phyloP scores from a whole-genome alignment of 352 stramenopile species.

The Pythium oligandrum region DNA sequence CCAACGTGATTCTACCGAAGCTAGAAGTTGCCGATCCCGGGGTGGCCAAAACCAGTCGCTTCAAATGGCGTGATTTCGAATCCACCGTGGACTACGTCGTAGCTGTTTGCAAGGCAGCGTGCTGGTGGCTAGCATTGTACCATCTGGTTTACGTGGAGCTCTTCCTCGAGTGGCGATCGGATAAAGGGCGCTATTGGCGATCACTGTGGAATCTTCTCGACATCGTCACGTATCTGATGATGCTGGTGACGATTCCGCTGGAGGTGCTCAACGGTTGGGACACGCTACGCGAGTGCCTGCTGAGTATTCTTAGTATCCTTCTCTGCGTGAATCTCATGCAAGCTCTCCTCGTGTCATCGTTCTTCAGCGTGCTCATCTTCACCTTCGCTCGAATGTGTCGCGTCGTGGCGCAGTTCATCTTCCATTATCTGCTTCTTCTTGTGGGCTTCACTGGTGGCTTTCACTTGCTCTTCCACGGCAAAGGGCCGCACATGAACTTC shows the following conservation, averaged over 20 bases:
- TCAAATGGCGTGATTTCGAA: slow-evolving; percentile 36
- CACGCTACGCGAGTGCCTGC: slow-evolving; percentile 37
- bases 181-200: slow-evolving; percentile 37
- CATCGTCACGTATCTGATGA: slow-evolving; percentile 41
- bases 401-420: slow-evolving; percentile 44
- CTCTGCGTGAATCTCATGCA: slow-evolving; percentile 57
- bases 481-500: slow-evolving; percentile 35
- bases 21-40: slow-evolving; percentile 31
- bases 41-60: slow-evolving; percentile 19
- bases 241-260: slow-evolving; percentile 42
- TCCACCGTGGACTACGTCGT: slow-evolving; percentile 36
- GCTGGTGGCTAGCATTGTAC: slow-evolving; percentile 39
- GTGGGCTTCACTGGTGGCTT: slow-evolving; percentile 43
- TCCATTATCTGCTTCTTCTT: slow-evolving; percentile 46
- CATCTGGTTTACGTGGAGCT: slow-evolving; percentile 55
- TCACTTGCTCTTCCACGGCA: slow-evolving; percentile 42
- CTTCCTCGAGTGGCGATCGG: slow-evolving; percentile 46
- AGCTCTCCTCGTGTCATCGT: slow-evolving; percentile 43
- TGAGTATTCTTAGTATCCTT: slow-evolving; percentile 45
- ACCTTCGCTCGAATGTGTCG: slow-evolving; percentile 62
- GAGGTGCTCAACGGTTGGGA: slow-evolving; percentile 31
- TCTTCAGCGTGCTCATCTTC: slow-evolving; percentile 60
- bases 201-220: slow-evolving; percentile 55
- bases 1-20: slow-evolving; percentile 40
- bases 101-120: slow-evolving; percentile 33